phyloP scores from a whole-genome alignment of 2,329 filamentous ascomycete genomes.

The Magnaporthiopsis poae region DNA sequence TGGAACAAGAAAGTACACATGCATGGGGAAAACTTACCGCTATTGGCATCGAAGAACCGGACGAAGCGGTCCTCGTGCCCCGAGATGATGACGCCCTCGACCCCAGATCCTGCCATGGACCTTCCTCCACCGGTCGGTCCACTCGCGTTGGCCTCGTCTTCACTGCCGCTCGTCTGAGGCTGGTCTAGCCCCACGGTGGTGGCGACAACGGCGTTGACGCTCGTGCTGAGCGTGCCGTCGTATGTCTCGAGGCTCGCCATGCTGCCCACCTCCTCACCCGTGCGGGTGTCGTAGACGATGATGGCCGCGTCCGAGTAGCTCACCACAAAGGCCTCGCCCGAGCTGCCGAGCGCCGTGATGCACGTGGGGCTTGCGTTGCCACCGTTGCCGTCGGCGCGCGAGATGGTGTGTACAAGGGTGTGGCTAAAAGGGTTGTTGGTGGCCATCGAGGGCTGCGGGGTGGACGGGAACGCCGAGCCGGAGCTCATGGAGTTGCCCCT shows the following conservation, averaged over 20 bases:
- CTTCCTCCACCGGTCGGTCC: conserved; percentile 68
- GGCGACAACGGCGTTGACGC: conserved; percentile 84
- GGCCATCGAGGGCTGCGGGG: conserved; percentile 78
- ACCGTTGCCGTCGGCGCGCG: conserved; percentile 48
- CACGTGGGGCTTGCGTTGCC: conserved; percentile 68
- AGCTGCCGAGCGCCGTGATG: conserved; percentile 76
- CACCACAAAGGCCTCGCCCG: conserved; percentile 83
- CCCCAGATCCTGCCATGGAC: conserved; percentile 59
- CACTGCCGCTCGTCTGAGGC: conserved; percentile 45
- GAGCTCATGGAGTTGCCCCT: conserved; percentile 89
- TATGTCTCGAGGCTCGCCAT: conserved; percentile 96
- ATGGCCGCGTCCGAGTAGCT: conserved; percentile 85
- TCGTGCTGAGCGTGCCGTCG: conserved; percentile 66
- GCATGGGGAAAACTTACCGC: conserved; percentile 55
- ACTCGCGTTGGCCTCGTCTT: conserved; percentile 56
- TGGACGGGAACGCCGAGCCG: conserved; percentile 81
- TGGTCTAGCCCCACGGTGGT: conserved; percentile 77
- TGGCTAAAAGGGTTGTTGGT: conserved; percentile 80
- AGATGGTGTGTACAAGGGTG: conserved; percentile 78
- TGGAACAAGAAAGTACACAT: background rate
- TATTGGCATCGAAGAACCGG: conserved; percentile 96
- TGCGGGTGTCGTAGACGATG: conserved; percentile 82
- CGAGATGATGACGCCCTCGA: conserved; percentile 89
- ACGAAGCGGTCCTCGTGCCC: conserved; percentile 95
- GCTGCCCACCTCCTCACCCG: conserved; percentile 78